These are phyloP conservation scores for Hypoxylon perforatum DNA, from an alignment of 495 filamentous ascomycete species.

Conservation along the genomic window DNA sequence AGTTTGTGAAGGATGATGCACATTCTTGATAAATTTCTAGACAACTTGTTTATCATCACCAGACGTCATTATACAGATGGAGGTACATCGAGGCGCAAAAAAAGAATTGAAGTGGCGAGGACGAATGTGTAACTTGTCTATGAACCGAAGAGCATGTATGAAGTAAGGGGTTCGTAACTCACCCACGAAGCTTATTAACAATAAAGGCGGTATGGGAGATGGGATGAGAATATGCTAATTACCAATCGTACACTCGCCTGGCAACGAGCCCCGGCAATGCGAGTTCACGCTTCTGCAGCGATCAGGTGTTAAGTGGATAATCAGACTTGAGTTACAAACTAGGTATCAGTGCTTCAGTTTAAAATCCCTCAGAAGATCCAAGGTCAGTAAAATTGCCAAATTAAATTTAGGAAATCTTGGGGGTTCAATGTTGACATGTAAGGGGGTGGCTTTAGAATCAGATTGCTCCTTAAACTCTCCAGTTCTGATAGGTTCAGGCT, in stretches of 20 bases:
- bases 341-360: conserved; percentile 21
- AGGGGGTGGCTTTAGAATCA: conserved; percentile 22
- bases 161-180: conserved; percentile 16
- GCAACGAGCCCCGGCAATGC: conserved; percentile 20
- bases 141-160: conserved; percentile 9
- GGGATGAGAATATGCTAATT: conserved; percentile 11
- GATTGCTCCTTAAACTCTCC: conserved; percentile 29
- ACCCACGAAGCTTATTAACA: not conserved
- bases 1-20: conserved; percentile 30
- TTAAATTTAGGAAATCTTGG: conserved; percentile 24
- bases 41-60: conserved; percentile 14
- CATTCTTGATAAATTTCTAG: conserved; percentile 21
- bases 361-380: conserved; percentile 38
- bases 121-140: conserved; percentile 22
- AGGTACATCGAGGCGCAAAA: not conserved
- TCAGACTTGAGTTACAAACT: conserved; percentile 15
- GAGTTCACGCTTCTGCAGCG: conserved; percentile 10
- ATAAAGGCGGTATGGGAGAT: not conserved
- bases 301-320: conserved; percentile 31
- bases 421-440: conserved; percentile 16
- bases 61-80: not conserved
- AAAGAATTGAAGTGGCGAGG: conserved; percentile 18
- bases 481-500: conserved; percentile 20
- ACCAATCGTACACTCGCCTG: conserved; percentile 20
- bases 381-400: conserved; percentile 28